Evolutionary conservation across 495 filamentous ascomycete species (phyloP).

Genomic region (Neurospora sp.): DNA sequence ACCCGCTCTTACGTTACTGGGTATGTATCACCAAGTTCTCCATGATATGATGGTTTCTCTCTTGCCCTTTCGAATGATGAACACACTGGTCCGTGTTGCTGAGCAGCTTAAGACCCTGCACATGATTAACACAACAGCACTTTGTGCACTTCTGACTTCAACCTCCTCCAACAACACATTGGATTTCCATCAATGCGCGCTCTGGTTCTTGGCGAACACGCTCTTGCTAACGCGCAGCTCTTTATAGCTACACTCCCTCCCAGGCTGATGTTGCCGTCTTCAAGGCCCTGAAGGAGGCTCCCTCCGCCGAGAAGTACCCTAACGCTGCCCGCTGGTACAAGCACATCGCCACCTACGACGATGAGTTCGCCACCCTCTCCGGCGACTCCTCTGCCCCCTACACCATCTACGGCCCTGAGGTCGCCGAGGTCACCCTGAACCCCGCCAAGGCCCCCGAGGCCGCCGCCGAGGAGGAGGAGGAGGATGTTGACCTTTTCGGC

Average conservation of each 20-base stretch:
- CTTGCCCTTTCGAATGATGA: slow-evolving; percentile 56
- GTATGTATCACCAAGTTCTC: slow-evolving; percentile 40
- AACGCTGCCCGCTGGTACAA: slow-evolving; percentile 97
- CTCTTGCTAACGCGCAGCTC: slow-evolving; percentile 9
- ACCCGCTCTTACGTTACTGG: slow-evolving; percentile 90
- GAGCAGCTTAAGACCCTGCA: slow-evolving; percentile 96
- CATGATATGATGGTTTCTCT: slow-evolving; percentile 2
- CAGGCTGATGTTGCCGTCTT: slow-evolving; percentile 94
- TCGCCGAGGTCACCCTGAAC: slow-evolving; percentile 60
- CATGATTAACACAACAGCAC: slow-evolving; percentile 68
- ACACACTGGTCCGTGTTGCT: slow-evolving; percentile 97
- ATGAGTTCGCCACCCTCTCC: slow-evolving; percentile 81
- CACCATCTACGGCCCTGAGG: slow-evolving; percentile 87
- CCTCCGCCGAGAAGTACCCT: slow-evolving; percentile 78
- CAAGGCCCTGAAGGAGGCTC: slow-evolving; percentile 72
- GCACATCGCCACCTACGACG: slow-evolving; percentile 84
- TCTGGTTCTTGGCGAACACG: background rate
- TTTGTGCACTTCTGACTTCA: slow-evolving; percentile 73
- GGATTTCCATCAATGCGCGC: background rate
- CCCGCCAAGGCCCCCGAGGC: slow-evolving; percentile 73
- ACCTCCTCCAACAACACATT: slow-evolving; percentile 1
- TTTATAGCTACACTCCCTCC: slow-evolving; percentile 62
- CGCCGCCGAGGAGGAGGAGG: slow-evolving; percentile 46
- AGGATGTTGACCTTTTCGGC: slow-evolving; percentile 86
- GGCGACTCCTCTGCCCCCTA: slow-evolving; percentile 83